Conservation (phyloP, 306 rosid genomes). For the Vigna reflexopilosa region DNA sequence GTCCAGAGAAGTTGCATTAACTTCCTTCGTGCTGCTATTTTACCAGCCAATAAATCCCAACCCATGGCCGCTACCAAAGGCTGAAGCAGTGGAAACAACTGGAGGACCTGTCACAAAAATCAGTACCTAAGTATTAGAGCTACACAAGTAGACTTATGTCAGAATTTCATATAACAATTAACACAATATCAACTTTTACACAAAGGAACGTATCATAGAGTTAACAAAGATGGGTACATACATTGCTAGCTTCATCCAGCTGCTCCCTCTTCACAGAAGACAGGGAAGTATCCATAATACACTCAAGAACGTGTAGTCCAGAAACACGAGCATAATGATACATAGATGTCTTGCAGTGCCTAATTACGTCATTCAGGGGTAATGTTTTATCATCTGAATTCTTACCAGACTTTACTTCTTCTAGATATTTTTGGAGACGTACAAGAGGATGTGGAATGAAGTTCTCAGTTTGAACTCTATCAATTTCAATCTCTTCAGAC, state of each 20-base stretch:
- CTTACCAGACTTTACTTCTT: constrained; percentile 55
- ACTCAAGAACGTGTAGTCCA: constrained; percentile 85
- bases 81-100: constrained; percentile 87
- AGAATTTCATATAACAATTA: constrained; percentile 28
- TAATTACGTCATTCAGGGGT: constrained; percentile 53
- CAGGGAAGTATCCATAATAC: constrained; percentile 84
- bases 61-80: constrained; percentile 97
- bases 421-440: constrained; percentile 58
- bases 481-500: constrained; percentile 74
- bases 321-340: constrained; percentile 95
- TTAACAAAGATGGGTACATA: constrained; percentile 63
- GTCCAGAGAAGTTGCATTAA: constrained; percentile 94
- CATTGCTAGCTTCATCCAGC: constrained; percentile 89
- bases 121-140: constrained; percentile 36
- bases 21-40: constrained; percentile 75
- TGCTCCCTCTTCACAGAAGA: constrained; percentile 90
- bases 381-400: constrained; percentile 49
- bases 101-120: constrained; percentile 69
- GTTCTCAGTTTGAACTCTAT: constrained; percentile 66
- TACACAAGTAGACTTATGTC: constrained; percentile 34
- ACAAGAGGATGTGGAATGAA: constrained; percentile 76
- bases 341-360: constrained; percentile 75
- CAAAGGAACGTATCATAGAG: constrained; percentile 18
- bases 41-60: constrained; percentile 93
- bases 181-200: constrained; percentile 16